Conservation (phyloP, 768 basidiomycete genomes). For the Suillus subalutaceus region DNA sequence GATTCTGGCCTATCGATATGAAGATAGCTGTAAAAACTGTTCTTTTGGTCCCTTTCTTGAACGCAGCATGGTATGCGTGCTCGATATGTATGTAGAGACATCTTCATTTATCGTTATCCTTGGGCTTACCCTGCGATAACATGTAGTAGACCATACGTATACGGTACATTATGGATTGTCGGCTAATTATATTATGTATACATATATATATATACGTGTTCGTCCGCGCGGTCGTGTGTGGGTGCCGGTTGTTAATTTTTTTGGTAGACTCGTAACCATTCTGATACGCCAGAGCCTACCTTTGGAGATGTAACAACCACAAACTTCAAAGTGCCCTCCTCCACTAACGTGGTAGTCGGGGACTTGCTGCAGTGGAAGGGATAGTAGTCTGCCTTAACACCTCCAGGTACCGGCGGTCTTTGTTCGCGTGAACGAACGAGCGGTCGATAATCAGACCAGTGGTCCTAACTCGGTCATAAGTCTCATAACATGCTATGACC, state of each 20-base stretch:
- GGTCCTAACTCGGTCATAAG: background rate
- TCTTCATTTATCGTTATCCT: background rate
- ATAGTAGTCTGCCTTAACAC: background rate
- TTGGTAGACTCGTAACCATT: background rate
- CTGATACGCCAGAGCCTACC: background rate
- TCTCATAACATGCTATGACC: background rate
- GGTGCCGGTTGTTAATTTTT: background rate
- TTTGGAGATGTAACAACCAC: background rate
- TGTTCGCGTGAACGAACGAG: background rate
- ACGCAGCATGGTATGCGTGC: background rate
- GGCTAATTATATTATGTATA: background rate
- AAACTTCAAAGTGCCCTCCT: background rate
- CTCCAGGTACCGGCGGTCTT: background rate
- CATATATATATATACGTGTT: too few relatives aligned
- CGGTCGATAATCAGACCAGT: background rate
- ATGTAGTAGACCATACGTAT: background rate
- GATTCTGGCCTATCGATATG: too few relatives aligned
- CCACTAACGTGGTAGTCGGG: background rate
- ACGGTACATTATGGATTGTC: background rate
- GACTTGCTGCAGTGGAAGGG: background rate
- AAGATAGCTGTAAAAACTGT: too few relatives aligned
- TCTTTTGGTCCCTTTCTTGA: too few relatives aligned
- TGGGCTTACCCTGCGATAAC: background rate
- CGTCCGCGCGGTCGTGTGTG: background rate
- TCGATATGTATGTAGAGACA: background rate